A percentile compares a stretch with the other conserved stretches of the same genome.
Evolutionary conservation across 768 basidiomycete species (phyloP).

Genomic region (Russula vinacea): DNA sequence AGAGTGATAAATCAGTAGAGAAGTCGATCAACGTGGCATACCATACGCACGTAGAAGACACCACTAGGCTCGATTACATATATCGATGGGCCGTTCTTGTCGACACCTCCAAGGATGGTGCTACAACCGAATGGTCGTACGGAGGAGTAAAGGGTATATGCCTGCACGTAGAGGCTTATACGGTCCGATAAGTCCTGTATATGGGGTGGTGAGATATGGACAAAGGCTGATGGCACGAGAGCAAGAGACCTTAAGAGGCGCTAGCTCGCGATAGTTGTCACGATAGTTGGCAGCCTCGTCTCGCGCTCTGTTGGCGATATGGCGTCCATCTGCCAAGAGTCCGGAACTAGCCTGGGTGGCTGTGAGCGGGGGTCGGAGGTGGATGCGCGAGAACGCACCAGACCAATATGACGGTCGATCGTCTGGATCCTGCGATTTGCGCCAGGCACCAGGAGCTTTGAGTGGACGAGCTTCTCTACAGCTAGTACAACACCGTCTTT

Average conservation of each 20-base stretch:
- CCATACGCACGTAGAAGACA: conserved; percentile 69
- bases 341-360: conserved; percentile 82
- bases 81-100: conserved; percentile 81
- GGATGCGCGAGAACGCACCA: conserved; percentile 50
- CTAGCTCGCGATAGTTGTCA: conserved; percentile 65
- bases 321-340: conserved; percentile 88
- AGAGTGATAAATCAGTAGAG: conserved; percentile 2
- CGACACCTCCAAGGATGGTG: conserved; percentile 84
- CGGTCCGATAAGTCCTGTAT: conserved; percentile 65
- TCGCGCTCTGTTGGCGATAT: conserved; percentile 77
- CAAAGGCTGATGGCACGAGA: not conserved
- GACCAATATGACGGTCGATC: conserved; percentile 88
- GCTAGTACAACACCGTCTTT: conserved; percentile 94
- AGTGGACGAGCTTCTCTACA: conserved; percentile 97
- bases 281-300: conserved; percentile 78
- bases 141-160: conserved; percentile 96
- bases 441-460: conserved; percentile 90
- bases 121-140: conserved; percentile 97
- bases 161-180: conserved; percentile 85
- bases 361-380: conserved; percentile 2
- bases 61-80: conserved; percentile 96
- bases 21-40: not conserved
- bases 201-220: conserved; percentile 24
- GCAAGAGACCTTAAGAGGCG: conserved; percentile 69
- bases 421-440: conserved; percentile 92